Evolutionary conservation across 441 rosid species (phyloP).

Genomic region (Pelargonium cotyledonis): DNA sequence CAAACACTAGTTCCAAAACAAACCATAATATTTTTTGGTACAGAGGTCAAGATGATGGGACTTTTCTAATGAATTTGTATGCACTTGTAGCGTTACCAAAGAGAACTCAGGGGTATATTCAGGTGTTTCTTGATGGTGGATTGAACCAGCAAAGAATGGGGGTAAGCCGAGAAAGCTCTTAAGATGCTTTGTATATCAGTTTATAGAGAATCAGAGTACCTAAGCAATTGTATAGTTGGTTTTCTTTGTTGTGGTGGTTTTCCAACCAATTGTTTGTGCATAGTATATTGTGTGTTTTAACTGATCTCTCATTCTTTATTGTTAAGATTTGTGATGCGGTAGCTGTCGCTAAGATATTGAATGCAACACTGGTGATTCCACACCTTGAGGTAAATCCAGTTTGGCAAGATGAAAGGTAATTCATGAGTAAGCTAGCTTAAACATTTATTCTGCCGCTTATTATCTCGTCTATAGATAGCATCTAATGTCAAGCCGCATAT

Average conservation of each 20-base stretch:
- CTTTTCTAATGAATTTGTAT: constrained; percentile 8
- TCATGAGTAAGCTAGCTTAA: constrained; percentile 15
- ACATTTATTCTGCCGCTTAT: constrained; percentile 1
- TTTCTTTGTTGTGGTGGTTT: neutral
- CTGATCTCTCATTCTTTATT: constrained; percentile 16
- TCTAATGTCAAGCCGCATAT: constrained; percentile 9
- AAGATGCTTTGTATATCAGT: neutral
- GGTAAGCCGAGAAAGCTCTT: constrained; percentile 28
- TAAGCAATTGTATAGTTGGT: neutral
- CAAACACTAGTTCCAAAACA: too few relatives aligned
- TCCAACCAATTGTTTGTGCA: neutral
- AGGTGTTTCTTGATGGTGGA: constrained; percentile 75
- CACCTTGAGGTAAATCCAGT: constrained; percentile 79
- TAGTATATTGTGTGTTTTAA: constrained; percentile 10
- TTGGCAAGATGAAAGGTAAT: constrained; percentile 73
- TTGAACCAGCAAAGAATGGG: constrained; percentile 79
- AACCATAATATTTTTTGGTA: neutral
- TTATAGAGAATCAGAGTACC: neutral
- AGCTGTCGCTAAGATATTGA: constrained; percentile 63
- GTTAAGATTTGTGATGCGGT: constrained; percentile 70
- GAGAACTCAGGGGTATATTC: constrained; percentile 51
- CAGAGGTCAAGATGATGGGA: neutral
- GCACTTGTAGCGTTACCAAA: constrained; percentile 37
- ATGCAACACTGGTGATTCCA: constrained; percentile 60
- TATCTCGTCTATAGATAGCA: constrained; percentile 2